phyloP scores from a whole-genome alignment of 2,329 filamentous ascomycete genomes.

The Colletotrichum destructivum region DNA sequence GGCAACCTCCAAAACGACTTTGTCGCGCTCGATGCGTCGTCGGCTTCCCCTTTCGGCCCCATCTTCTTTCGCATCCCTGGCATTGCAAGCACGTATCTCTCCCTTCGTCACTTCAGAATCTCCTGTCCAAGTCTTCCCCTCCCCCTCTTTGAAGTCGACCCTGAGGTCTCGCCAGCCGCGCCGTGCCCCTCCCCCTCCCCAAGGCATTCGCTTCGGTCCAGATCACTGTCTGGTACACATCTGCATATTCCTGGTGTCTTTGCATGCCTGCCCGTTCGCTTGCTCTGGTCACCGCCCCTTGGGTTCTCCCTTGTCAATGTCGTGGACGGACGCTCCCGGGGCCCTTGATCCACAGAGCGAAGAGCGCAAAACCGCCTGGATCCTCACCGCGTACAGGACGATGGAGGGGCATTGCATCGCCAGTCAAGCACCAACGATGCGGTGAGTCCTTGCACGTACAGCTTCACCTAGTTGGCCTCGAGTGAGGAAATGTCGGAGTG shows the following conservation, averaged over 20 bases:
- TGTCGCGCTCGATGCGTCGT: constrained; percentile 10
- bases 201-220: neutral
- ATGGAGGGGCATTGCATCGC: constrained; percentile 20
- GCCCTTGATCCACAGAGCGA: constrained; percentile 11
- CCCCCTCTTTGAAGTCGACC: constrained; percentile 15
- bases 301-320: constrained; percentile 8
- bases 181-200: constrained; percentile 15
- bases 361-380: constrained; percentile 1
- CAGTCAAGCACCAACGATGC: constrained; percentile 32
- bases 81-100: neutral
- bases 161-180: neutral
- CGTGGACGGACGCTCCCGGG: constrained; percentile 7
- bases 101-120: neutral
- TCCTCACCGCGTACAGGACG: constrained; percentile 12
- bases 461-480: constrained; percentile 23
- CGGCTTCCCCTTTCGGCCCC: constrained; percentile 23
- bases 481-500: constrained; percentile 25
- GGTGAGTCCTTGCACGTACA: constrained; percentile 37
- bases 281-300: constrained; percentile 34
- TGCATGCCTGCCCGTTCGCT: constrained; percentile 12
- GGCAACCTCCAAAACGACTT: constrained; percentile 2
- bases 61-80: neutral
- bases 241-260: constrained; percentile 9
- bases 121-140: neutral
- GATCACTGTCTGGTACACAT: neutral